Evolutionary conservation across 148 eudicot genomes (phyloP).

Genomic region (Fagopyrum esculentum): DNA sequence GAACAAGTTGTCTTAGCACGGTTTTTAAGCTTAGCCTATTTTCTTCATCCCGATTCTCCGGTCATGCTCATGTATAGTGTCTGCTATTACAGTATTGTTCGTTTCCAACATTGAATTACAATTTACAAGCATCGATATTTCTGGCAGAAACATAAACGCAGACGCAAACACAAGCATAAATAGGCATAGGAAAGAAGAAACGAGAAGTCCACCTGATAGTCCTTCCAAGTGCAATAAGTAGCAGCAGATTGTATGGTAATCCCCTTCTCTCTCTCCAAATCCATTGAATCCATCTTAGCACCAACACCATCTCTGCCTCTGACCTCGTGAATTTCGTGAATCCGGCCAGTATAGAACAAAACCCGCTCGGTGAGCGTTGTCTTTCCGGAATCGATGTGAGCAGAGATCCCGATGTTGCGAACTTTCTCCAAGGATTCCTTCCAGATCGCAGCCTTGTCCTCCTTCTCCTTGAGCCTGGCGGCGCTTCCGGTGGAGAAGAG

Average conservation of each 20-base stretch:
- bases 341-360: slow-evolving; percentile 75
- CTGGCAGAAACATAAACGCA: background rate
- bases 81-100: background rate
- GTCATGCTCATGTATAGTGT: background rate
- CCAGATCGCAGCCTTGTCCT: slow-evolving; percentile 55
- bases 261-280: slow-evolving; percentile 95
- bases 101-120: background rate
- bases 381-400: slow-evolving; percentile 96
- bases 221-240: slow-evolving; percentile 92
- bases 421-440: slow-evolving; percentile 66
- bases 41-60: background rate
- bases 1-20: background rate
- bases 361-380: slow-evolving; percentile 89
- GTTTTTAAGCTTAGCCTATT: background rate
- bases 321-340: slow-evolving; percentile 95
- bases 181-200: background rate
- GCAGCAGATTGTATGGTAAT: slow-evolving; percentile 96
- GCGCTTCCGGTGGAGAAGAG: slow-evolving; percentile 62
- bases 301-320: slow-evolving; percentile 91
- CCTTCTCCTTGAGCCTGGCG: slow-evolving; percentile 44
- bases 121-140: background rate
- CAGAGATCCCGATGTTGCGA: slow-evolving; percentile 89
- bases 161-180: background rate
- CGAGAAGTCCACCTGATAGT: slow-evolving; percentile 41
- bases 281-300: slow-evolving; percentile 98